Evolutionary conservation across 129 eudicot species (phyloP).

Genomic region (sunflower (Helianthus annuus)): HanXRQr2.0-SUNRISE NC_035437.2:54760366-54760865

Average conservation of each 20-base stretch:
- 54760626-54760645: conserved; percentile 63
- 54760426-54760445: conserved; percentile 76
- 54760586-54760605: conserved; percentile 66
- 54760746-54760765: conserved; percentile 8
- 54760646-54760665: conserved; percentile 57
- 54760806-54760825: too few relatives aligned
- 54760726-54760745: conserved; percentile 5
- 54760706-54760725: conserved; percentile 64
- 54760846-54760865: too few relatives aligned
- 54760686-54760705: conserved; percentile 75
- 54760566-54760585: conserved; percentile 8
- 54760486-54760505: conserved; percentile 65
- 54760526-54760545: background rate
- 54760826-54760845: too few relatives aligned
- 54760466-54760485: conserved; percentile 50
- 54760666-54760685: conserved; percentile 79
- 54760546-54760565: conserved; percentile 2
- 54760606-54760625: conserved; percentile 72
- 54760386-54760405: conserved; percentile 75
- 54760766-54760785: background rate
- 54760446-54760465: conserved; percentile 63
- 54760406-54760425: conserved; percentile 71
- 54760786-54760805: background rate
- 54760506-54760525: conserved; percentile 5
- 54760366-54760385: conserved; percentile 60